Percentiles rank a stretch among this genome's conserved stretches.
These are phyloP conservation scores for Pichia exigua DNA, from an alignment of 805 yeast species.

Conservation along the genomic window DNA sequence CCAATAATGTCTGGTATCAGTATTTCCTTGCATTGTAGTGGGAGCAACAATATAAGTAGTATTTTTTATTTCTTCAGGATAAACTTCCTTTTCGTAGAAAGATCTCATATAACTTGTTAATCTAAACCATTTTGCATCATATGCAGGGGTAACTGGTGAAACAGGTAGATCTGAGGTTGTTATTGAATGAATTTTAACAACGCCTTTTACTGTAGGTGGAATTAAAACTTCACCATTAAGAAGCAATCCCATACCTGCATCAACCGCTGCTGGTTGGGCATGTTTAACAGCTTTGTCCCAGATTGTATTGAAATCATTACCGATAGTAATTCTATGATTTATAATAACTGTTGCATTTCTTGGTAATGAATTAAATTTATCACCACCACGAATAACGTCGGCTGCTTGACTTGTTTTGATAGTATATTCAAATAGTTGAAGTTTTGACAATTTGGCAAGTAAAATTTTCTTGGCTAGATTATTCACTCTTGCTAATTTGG, in stretches of 20 bases:
- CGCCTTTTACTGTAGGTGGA: slow-evolving; percentile 18
- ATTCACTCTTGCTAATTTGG: slow-evolving; percentile 22
- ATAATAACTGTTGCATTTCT: slow-evolving; percentile 46
- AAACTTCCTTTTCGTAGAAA: slow-evolving; percentile 47
- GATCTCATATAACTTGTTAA: slow-evolving; percentile 57
- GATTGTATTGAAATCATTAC: slow-evolving; percentile 27
- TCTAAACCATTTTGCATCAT: slow-evolving; percentile 41
- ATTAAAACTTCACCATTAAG: slow-evolving; percentile 26
- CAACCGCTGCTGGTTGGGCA: slow-evolving; percentile 27
- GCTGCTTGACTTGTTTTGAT: slow-evolving; percentile 60
- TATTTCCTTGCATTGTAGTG: slow-evolving; percentile 56
- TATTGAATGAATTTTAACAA: slow-evolving; percentile 14
- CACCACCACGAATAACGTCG: slow-evolving; percentile 63
- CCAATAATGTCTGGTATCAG: slow-evolving; percentile 67
- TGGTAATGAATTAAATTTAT: slow-evolving; percentile 70
- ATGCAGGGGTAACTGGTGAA: slow-evolving; percentile 38
- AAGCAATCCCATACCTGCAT: slow-evolving; percentile 33
- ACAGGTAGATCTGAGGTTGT: slow-evolving; percentile 25
- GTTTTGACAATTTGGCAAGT: slow-evolving; percentile 20
- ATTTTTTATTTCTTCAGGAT: slow-evolving; percentile 19
- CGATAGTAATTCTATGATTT: slow-evolving; percentile 48
- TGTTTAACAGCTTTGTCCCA: slow-evolving; percentile 37
- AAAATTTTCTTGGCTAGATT: slow-evolving; percentile 30
- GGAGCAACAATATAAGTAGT: slow-evolving; percentile 41
- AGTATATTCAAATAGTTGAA: slow-evolving; percentile 29